These are phyloP conservation scores for Solanum appendiculatum DNA, from an alignment of 257 asterid genomes.

Conservation along the genomic window DNA sequence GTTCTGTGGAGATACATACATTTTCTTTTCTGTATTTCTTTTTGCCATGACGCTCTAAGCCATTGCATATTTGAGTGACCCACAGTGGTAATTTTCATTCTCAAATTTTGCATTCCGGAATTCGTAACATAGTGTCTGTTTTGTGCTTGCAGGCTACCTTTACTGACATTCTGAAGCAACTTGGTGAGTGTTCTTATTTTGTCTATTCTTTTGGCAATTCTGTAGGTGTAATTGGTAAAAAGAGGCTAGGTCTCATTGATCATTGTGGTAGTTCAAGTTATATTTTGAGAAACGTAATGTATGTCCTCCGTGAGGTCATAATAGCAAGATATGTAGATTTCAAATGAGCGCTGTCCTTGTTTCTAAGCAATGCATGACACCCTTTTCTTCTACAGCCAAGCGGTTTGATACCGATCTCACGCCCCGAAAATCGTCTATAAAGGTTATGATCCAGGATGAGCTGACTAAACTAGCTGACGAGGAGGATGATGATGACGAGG, in stretches of 20 bases:
- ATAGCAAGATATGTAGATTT: not conserved
- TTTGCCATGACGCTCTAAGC: not conserved
- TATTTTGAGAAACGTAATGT: not conserved
- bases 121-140: not conserved
- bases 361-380: not conserved
- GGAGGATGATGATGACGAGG: conserved; percentile 48
- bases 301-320: not conserved
- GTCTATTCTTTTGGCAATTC: not conserved
- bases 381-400: conserved; percentile 34
- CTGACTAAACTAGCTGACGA: conserved; percentile 75
- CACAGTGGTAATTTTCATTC: not conserved
- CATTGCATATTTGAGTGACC: not conserved
- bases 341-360: not conserved
- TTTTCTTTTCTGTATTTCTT: not conserved
- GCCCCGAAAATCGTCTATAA: conserved; percentile 42
- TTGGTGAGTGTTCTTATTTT: conserved; percentile 37
- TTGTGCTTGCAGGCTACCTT: conserved; percentile 73
- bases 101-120: not conserved
- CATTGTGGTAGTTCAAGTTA: not conserved
- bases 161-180: conserved; percentile 86
- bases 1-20: not conserved
- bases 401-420: conserved; percentile 47
- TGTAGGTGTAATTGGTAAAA: not conserved
- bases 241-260: not conserved
- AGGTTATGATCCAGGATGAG: conserved; percentile 89